phyloP scores from a whole-genome alignment of 495 filamentous ascomycete genomes.

The Podospora australis region DNA sequence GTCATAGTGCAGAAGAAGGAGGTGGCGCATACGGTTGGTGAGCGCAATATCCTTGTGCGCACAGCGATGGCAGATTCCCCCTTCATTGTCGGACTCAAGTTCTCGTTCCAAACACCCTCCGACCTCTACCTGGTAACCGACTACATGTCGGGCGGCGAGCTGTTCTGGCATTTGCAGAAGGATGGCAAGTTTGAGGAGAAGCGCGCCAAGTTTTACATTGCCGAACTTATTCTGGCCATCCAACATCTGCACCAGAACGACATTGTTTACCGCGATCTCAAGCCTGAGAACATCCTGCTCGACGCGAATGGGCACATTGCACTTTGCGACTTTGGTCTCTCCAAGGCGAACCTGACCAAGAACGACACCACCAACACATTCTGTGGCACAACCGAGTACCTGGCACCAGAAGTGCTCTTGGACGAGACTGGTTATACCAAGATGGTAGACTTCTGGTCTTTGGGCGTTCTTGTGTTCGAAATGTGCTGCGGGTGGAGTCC shows the following conservation, averaged over 20 bases:
- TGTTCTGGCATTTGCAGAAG: slow-evolving; percentile 98
- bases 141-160: slow-evolving; percentile 97
- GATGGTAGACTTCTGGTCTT: slow-evolving; percentile 99
- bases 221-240: slow-evolving; percentile 90
- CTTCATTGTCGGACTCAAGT: slow-evolving; percentile 97
- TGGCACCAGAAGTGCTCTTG: slow-evolving; percentile 89
- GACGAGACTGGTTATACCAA: slow-evolving; percentile 98
- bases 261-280: slow-evolving; percentile 96
- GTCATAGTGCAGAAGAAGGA: slow-evolving; percentile 99
- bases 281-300: slow-evolving; percentile 95
- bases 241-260: slow-evolving; percentile 94
- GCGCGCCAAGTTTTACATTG: slow-evolving; percentile 97
- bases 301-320: slow-evolving; percentile 90
- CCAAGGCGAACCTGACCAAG: slow-evolving; percentile 92
- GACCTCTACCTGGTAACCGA: slow-evolving; percentile 98
- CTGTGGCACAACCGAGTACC: slow-evolving; percentile 95
- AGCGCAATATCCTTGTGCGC: slow-evolving; percentile 92
- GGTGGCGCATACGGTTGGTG: slow-evolving; percentile 91
- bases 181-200: slow-evolving; percentile 93
- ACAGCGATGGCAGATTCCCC: slow-evolving; percentile 94
- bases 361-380: slow-evolving; percentile 98
- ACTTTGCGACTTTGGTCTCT: slow-evolving; percentile 93
- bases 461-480: slow-evolving; percentile 95
- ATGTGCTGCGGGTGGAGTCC: slow-evolving; percentile 99
- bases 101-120: slow-evolving; percentile 95